Base-by-base conservation (phyloP, 768 basidiomycete species). In the Hygrophorus russula region DNA sequence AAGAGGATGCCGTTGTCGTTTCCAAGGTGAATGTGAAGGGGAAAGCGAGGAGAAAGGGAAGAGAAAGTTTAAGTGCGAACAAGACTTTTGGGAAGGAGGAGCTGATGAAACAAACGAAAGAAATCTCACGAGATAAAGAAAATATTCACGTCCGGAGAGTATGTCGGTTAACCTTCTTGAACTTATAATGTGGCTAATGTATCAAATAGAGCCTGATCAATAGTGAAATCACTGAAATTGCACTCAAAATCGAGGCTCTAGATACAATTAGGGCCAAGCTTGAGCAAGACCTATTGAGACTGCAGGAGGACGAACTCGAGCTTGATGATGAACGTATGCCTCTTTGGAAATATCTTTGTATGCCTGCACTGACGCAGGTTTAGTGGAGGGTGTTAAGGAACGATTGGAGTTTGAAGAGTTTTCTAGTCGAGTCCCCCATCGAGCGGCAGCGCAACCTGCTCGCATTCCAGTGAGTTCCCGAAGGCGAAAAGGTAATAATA, bases 241-340 rank as follows among this genome's bases (percentile, higher is more conserved):
- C 87, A 18, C 71, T 76, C 50, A 97, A 96, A 69, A 97, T 98
- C 39, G 78, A 80, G 40, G 78, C 82, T 4, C 64, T 98, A 29
- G 89, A 93, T 52, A 70, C 64, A 12, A 87, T 97, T 44, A 71
- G 91, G 42, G 69, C 74, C 7, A 82, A 82, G 50, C 67, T 98
- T 18, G 87, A 92, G 55, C 70, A 79, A 34, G 82, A 89, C 55
- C 67, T 99, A 5, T 64, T 98, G 27, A 85, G 77, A 57, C 59
- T 97, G 36, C 87, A 93, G 45, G 94, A 99, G 57, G 94, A 98
- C 52, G 93, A 96, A 49, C 67, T 99, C 17, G 94, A 97, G 56
- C 66, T 99, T n/a, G 90, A 96, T 54, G 94, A 96, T 47, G 94
- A 99, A 64, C 61, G 91, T 93, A 54, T 54, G 88, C 71, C 9